Conservation (phyloP, 441 rosid species). For the Croton setiger region DNA sequence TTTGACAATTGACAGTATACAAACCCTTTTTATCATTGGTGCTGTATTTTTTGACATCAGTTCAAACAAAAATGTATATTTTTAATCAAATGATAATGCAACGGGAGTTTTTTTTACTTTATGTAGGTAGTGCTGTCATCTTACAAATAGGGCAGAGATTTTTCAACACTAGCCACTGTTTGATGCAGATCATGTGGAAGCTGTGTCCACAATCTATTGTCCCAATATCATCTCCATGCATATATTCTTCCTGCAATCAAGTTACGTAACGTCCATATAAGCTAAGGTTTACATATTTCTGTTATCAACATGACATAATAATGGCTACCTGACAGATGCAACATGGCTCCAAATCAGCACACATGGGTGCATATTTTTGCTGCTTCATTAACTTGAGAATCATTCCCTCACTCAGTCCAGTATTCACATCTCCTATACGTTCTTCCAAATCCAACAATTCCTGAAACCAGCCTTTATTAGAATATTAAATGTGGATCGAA, state of each 20-base stretch:
- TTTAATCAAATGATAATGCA: too few species aligned
- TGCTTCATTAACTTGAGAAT: constrained; percentile 57
- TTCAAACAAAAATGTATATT: too few species aligned
- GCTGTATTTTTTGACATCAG: too few species aligned
- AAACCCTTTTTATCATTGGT: too few species aligned
- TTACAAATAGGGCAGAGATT: constrained; percentile 73
- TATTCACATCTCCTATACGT: constrained; percentile 78
- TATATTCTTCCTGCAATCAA: constrained; percentile 64
- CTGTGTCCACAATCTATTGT: constrained; percentile 77
- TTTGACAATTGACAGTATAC: too few species aligned
- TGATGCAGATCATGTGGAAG: constrained; percentile 75
- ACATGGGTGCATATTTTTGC: constrained; percentile 28
- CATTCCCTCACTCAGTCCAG: constrained; percentile 65
- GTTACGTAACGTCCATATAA: too few species aligned
- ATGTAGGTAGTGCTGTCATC: constrained; percentile 55
- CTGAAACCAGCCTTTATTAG: constrained; percentile 34
- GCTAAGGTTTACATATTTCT: too few species aligned
- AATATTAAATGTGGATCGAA: constrained; percentile 8
- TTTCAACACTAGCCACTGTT: constrained; percentile 65
- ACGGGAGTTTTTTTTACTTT: too few species aligned
- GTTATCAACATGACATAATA: too few species aligned
- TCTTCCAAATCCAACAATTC: constrained; percentile 84
- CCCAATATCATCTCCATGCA: constrained; percentile 65
- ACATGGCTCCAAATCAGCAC: constrained; percentile 63
- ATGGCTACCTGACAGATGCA: constrained; percentile 76